A percentile compares a stretch with the other conserved stretches of the same genome.
Evolutionary conservation across 169 alveolate species (phyloP).

Genomic region (Plasmodium coatneyi): DNA sequence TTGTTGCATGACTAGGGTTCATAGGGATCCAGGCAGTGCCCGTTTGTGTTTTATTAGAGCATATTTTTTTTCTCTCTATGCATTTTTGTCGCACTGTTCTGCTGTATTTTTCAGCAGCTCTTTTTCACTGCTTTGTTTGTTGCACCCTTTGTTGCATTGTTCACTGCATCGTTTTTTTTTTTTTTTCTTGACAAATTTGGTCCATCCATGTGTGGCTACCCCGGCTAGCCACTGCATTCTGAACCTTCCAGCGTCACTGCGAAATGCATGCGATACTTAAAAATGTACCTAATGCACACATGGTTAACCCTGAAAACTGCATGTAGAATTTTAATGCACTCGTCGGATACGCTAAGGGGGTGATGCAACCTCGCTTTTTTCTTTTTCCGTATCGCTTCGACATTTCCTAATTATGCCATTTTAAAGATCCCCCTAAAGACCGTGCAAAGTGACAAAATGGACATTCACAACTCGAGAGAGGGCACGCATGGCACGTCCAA

Average conservation of each 20-base stretch:
- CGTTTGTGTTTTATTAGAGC: background rate
- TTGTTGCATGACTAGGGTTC: background rate
- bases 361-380: background rate
- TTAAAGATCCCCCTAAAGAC: background rate
- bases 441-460: background rate
- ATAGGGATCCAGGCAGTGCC: background rate
- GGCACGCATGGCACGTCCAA: background rate
- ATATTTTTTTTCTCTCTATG: background rate
- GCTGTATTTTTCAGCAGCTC: background rate
- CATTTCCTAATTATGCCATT: background rate
- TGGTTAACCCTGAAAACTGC: background rate
- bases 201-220: background rate
- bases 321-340: background rate
- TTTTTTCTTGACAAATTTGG: background rate
- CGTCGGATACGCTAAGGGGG: background rate
- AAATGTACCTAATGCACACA: background rate
- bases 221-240: background rate
- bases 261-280: background rate
- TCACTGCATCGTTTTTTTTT: too few relatives aligned
- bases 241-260: background rate
- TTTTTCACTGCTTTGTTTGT: background rate
- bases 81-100: background rate
- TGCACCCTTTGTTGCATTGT: background rate
- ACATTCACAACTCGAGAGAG: background rate
- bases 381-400: background rate